A percentile compares a stretch with the other conserved stretches of the same genome.
phyloP scores from a whole-genome alignment of 2,329 filamentous ascomycete species.

The Cytospora leucostoma region DNA sequence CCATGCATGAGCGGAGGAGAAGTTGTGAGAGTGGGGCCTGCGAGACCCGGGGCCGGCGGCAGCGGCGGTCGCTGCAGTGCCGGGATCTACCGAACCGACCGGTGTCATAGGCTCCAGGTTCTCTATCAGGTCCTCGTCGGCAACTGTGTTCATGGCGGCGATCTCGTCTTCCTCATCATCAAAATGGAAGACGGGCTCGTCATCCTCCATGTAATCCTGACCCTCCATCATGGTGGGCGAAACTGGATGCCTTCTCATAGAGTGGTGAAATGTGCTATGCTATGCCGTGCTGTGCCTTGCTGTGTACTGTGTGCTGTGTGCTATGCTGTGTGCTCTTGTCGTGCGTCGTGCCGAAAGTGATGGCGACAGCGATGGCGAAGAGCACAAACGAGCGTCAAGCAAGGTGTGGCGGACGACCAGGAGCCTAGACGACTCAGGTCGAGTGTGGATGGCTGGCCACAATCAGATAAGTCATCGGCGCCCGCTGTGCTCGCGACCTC shows the following conservation, averaged over 20 bases:
- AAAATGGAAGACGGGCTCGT: slow-evolving; percentile 23
- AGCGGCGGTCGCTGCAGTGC: slow-evolving; percentile 12
- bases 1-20: slow-evolving; percentile 22
- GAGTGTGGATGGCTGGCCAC: slow-evolving; percentile 1
- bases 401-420: not conserved
- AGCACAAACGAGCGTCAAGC: not conserved
- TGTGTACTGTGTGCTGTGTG: not conserved
- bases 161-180: slow-evolving; percentile 23
- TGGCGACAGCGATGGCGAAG: not conserved
- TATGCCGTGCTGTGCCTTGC: not conserved
- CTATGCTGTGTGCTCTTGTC: not conserved
- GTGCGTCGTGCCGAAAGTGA: not conserved
- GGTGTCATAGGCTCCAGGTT: slow-evolving; percentile 21
- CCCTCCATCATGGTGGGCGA: slow-evolving; percentile 25
- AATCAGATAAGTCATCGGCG: not conserved
- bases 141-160: slow-evolving; percentile 15
- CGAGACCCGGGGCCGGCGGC: slow-evolving; percentile 12
- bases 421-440: not conserved
- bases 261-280: not conserved
- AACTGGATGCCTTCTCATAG: slow-evolving; percentile 12
- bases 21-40: slow-evolving; percentile 22
- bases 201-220: slow-evolving; percentile 22
- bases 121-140: slow-evolving; percentile 15
- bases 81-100: slow-evolving; percentile 18
- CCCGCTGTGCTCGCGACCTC: not conserved